Evolutionary conservation across 106 monocot genomes (phyloP), one percentile per base, ranked within the genome.

Genomic region (Acorus gramineus): DNA sequence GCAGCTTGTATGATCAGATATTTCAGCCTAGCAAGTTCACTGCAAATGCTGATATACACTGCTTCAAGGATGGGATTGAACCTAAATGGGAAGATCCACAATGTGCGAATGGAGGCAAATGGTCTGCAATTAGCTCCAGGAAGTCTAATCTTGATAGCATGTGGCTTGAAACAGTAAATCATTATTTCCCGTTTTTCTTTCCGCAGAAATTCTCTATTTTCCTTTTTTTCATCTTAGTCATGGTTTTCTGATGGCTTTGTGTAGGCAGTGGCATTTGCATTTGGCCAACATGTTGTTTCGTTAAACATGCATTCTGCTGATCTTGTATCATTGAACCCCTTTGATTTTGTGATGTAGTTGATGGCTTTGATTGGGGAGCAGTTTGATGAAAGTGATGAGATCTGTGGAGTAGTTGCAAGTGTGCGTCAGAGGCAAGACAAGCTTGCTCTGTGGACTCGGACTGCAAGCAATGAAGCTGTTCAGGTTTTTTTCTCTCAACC

Each of bases 361-460:
- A 84, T 96, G 90, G 90, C 90, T 82, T 71, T 96, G n/a, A 87
- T 96, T 66, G 95, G 95, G 11, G 95, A 96, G 76, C 95, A 96
- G 61, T 90, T 96, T 83, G 95, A 90, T 66, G 95, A 96, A 7
- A 80, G 59, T 56, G 90, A 96, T 8, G 95, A 96, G 51, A 90
- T 96, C 49, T 90, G 95, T 77, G 95, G 95, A 43, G 84, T 90
- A 71, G 95, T 87, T 79, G 95, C 80, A 52, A 96, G 90, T 75
- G 87, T 87, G 57, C 90, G 95, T 49, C 87, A 73, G 63, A 86
- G 87, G 64, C 80, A 83, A 61, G 90, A 96, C 76, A 96, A 96
- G 66, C 82, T 96, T 62, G 79, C 95, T 47, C 58, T 96, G 6
- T 96, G 95, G 95, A 96, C 95, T 42, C 87, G 76, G 62, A 69